phyloP scores from a whole-genome alignment of 2,329 filamentous ascomycete genomes.

The Arthrinium puccinioides region DNA sequence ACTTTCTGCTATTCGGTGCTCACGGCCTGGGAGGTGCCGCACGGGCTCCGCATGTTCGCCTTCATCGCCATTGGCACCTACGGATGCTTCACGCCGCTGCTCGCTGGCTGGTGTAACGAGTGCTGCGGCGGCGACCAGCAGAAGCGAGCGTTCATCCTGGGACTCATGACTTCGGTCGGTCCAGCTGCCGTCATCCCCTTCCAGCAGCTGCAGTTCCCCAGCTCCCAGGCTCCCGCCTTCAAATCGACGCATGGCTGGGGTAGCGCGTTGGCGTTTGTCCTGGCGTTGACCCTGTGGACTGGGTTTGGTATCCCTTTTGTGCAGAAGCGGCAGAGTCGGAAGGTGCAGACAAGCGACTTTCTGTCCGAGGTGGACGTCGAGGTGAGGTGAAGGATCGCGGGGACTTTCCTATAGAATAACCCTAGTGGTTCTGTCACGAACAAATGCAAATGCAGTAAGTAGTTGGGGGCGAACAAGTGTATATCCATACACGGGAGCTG shows the following conservation, averaged over 20 bases:
- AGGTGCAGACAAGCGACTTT: not conserved
- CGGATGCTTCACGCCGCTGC: conserved; percentile 32
- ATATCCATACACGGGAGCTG: no score
- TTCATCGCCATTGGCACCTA: conserved; percentile 32
- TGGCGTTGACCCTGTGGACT: conserved; percentile 9
- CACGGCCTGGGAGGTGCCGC: conserved; percentile 28
- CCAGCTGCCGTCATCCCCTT: conserved; percentile 29
- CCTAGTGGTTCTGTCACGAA: no score
- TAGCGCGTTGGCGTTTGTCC: conserved; percentile 8
- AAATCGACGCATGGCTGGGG: conserved; percentile 26
- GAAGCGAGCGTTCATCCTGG: conserved; percentile 32
- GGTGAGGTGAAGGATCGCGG: no score
- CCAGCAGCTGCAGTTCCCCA: conserved; percentile 29
- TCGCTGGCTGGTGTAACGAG: conserved; percentile 33
- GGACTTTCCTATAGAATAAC: no score
- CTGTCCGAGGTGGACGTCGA: not conserved
- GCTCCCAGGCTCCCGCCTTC: conserved; percentile 27
- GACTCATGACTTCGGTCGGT: conserved; percentile 29
- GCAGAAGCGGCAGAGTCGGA: conserved; percentile 12
- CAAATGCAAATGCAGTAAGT: no score
- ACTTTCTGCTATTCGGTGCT: conserved; percentile 29
- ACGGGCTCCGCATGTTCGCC: conserved; percentile 27
- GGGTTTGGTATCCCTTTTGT: conserved; percentile 6
- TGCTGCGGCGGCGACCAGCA: conserved; percentile 33
- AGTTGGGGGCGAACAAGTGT: no score